These are phyloP conservation scores for Botryotinia narcissicola DNA, from an alignment of 2,329 filamentous ascomycete species.

Conservation along the genomic window DNA sequence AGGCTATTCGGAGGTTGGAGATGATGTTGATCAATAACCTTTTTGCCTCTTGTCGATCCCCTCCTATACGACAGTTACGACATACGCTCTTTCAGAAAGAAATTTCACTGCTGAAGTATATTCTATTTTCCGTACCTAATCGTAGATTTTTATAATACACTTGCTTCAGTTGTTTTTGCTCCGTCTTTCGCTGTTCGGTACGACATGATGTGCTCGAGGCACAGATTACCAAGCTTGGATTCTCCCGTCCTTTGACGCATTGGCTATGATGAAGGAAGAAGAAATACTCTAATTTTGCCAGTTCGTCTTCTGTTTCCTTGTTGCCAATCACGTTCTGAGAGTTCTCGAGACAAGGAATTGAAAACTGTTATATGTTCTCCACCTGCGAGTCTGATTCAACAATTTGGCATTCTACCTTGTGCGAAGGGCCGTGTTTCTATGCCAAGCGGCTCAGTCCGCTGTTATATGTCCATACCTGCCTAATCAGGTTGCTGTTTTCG, in stretches of 20 bases:
- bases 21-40: neutral
- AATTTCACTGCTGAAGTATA: neutral
- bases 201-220: neutral
- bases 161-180: neutral
- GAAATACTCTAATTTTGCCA: neutral
- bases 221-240: neutral
- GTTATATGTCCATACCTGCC: conserved; percentile 2
- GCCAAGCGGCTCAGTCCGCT: neutral
- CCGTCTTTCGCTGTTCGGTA: neutral
- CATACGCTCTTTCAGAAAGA: neutral
- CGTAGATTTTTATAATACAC: neutral
- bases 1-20: neutral
- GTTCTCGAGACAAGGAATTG: too few species aligned
- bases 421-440: neutral
- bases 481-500: neutral
- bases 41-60: neutral
- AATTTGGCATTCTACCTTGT: neutral
- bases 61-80: neutral
- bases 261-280: neutral
- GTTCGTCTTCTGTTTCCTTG: neutral
- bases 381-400: neutral
- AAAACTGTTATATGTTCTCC: neutral
- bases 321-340: neutral
- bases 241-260: neutral
- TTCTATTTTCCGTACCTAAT: neutral